Base-by-base conservation (phyloP, 2,329 filamentous ascomycete species). In the Chaetomium sp. region DNA sequence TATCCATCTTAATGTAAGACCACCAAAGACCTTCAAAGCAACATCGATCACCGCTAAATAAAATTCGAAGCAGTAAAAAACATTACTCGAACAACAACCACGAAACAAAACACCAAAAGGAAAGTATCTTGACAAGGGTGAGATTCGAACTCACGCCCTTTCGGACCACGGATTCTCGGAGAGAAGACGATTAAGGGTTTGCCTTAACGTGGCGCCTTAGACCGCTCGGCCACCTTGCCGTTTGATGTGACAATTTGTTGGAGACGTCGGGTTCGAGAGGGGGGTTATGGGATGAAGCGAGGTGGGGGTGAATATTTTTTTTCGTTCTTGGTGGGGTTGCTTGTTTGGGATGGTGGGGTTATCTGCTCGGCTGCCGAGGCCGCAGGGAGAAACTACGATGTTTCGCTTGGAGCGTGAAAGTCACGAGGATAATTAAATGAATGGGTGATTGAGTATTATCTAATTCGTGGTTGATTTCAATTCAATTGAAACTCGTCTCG, bases 71-170 rank as follows among this genome's bases (percentile, higher is more conserved):
- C 2, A 40, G 9, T 9, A 40, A 40, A 40, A 40, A 9, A 40
- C 12, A 40, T 12, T 4, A 40, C 37, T 12, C 37, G 4, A 12
- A 40, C 37, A 9, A 40, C 37, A 40, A 42, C 11, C 3, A 42
- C 5, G 3, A 6, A 42, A 42, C 32, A 34, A 36, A 14, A 47
- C 12, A n/a, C n/a, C n/a, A 36, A 36, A 35, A 6, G 8, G 8
- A 34, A 10, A 36, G 11, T 36, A 6, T 19, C 12, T 19, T 48
- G 45, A 48, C 45, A 48, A 48, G 45, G 45, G 45, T 48, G 45
- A 48, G 45, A 48, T 48, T 48, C 45, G 45, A 47, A 47, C 44
- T 47, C 44, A 47, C 44, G 44, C 44, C 44, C 32, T 12, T 47
- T 47, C 36, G 27, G 45, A 48, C 33, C 34, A 48, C 34, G 45